Conservation (phyloP, 768 basidiomycete genomes). For the Leccinum sublutescens region DNA sequence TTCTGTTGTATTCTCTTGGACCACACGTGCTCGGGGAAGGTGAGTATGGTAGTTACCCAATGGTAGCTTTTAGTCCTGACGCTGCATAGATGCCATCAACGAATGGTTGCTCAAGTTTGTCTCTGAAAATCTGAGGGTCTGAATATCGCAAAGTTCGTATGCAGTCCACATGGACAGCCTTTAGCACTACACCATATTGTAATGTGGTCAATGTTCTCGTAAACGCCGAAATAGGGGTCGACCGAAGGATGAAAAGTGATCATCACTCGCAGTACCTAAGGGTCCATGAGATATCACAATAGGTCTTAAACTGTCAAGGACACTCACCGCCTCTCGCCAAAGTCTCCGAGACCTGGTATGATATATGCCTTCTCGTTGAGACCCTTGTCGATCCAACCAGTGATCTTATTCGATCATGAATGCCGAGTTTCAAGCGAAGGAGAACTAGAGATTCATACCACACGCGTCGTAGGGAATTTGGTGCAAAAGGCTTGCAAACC, state of each 20-base stretch:
- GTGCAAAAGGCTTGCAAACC: constrained; percentile 80
- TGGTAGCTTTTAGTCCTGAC: background rate
- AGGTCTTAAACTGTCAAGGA: background rate
- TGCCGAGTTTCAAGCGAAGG: background rate
- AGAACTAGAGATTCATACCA: constrained; percentile 50
- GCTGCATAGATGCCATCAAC: constrained; percentile 11
- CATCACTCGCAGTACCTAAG: constrained; percentile 26
- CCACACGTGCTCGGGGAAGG: constrained; percentile 16
- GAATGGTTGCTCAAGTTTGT: constrained; percentile 11
- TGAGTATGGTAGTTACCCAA: background rate
- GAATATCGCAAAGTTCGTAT: background rate
- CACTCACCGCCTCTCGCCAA: constrained; percentile 81
- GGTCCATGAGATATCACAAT: background rate
- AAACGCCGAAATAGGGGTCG: background rate
- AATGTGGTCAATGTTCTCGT: background rate
- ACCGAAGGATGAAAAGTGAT: background rate
- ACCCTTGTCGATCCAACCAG: constrained; percentile 93
- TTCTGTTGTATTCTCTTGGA: constrained; percentile 15
- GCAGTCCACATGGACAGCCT: background rate
- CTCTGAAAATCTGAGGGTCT: background rate
- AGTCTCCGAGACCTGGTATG: constrained; percentile 95
- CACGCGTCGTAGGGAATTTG: constrained; percentile 71
- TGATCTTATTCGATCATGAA: constrained; percentile 53
- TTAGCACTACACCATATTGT: background rate
- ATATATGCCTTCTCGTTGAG: constrained; percentile 91